Evolutionary conservation across 352 stramenopile genomes (phyloP).

Genomic region (Pythium oligandrum): DNA sequence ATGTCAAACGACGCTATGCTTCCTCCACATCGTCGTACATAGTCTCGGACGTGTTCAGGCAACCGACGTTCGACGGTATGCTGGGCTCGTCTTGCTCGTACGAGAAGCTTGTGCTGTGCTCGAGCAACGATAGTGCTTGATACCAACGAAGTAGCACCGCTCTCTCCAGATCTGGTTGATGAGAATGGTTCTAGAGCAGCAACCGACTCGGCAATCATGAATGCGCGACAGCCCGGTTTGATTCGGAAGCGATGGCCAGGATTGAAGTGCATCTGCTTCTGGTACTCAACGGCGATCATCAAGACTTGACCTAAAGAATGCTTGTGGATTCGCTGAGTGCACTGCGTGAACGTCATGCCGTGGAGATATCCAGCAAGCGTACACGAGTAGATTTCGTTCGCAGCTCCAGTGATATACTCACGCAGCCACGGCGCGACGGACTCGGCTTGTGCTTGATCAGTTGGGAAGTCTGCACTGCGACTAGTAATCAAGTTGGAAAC

Average conservation of each 20-base stretch:
- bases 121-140: not conserved
- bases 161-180: not conserved
- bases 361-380: conserved; percentile 46
- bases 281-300: conserved; percentile 64
- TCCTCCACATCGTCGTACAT: conserved; percentile 41
- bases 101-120: conserved; percentile 32
- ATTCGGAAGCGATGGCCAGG: conserved; percentile 60
- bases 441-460: conserved; percentile 1
- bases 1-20: conserved; percentile 27
- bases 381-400: conserved; percentile 83
- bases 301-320: conserved; percentile 72
- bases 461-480: conserved; percentile 40
- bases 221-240: conserved; percentile 47
- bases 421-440: conserved; percentile 46
- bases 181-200: conserved; percentile 32
- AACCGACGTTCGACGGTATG: conserved; percentile 71
- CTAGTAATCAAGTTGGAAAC: conserved; percentile 84
- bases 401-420: conserved; percentile 73
- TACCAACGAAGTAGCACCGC: not conserved
- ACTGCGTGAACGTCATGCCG: conserved; percentile 74
- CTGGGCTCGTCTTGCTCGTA: conserved; percentile 49
- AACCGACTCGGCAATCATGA: conserved; percentile 75
- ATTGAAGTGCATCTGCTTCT: conserved; percentile 71
- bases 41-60: conserved; percentile 48
- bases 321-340: conserved; percentile 55